Evolutionary conservation across 331 rosid genomes (phyloP), one percentile per base, ranked within the genome.

Genomic region (Cydonia oblonga): DNA sequence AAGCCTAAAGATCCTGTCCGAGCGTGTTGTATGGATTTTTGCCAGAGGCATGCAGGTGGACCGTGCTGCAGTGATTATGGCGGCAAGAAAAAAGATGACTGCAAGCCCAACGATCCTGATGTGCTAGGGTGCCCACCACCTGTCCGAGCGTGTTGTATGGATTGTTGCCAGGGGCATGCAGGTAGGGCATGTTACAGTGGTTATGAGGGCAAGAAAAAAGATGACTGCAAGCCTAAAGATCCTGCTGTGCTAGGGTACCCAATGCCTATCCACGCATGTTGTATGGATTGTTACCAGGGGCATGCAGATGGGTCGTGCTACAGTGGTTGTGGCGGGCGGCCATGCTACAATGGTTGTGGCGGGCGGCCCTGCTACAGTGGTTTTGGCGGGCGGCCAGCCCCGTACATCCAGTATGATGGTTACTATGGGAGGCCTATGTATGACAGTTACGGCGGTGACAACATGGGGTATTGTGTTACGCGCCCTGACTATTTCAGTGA

Each of bases 381-480:
- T 28, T 22, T 33, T 35, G 4, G 42, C 3, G 87, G 90, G 16
- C 75, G 83, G 68, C 84, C 88, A 2, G 68, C 73, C 20, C 59
- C 29, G 2, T 52, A 18, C 23, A 67, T 67, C 38, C 71, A 73
- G 13, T 85, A 81, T 44, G 88, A 80, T 2, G 92, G 86, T 26
- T 84, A 85, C 22, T 76, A 66, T 16, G 89, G 64, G 2, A 84
- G 92, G 77, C 92, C 92, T 0, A 84, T 87, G 14, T 87, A 81
- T 3, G 90, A 89, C 24, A 89, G 90, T 22, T 89, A 81, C 32
- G 81, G 88, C 8, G 96, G 91, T 1, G 75, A 75, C 1, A 10
- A 4, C 56, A 49, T 6, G 32, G 49, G 33, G 22, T 51, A 4
- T 22, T 26, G 52, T 19, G 33, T n/a, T 5, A 66, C 54, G 16